Evolutionary conservation across 2,329 filamentous ascomycete genomes (phyloP).

Genomic region (Fusarium decemcellulare): DNA sequence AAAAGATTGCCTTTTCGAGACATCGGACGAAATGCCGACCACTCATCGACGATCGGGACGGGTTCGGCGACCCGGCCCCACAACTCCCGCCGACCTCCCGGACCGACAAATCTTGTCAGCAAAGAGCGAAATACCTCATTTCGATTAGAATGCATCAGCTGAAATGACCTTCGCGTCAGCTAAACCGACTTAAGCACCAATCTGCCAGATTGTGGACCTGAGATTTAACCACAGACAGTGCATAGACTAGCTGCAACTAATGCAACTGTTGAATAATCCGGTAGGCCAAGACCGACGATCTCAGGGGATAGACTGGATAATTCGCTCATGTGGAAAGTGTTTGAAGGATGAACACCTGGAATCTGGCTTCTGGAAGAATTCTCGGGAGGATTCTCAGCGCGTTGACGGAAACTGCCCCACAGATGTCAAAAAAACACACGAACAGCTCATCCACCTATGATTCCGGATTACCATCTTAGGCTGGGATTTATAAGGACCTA

Average conservation of each 20-base stretch:
- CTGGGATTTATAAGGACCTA: too few relatives aligned
- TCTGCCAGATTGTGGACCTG: not conserved
- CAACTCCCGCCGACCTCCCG: constrained; percentile 13
- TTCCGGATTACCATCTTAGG: too few relatives aligned
- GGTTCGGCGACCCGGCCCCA: constrained; percentile 26
- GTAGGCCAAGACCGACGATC: not conserved
- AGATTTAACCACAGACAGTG: not conserved
- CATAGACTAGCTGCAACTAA: not conserved
- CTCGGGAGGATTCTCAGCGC: too few relatives aligned
- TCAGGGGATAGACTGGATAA: not conserved
- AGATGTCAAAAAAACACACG: too few relatives aligned
- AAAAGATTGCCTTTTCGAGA: constrained; percentile 25
- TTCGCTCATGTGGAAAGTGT: too few relatives aligned
- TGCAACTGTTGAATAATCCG: not conserved
- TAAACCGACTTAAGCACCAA: too few relatives aligned
- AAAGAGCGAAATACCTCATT: not conserved
- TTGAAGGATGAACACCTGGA: too few relatives aligned
- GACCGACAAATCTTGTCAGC: not conserved
- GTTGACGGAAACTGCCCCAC: too few relatives aligned
- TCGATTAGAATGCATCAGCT: too few relatives aligned
- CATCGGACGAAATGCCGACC: constrained; percentile 5
- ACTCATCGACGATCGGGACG: constrained; percentile 23
- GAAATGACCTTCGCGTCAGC: too few relatives aligned
- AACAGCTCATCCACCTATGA: too few relatives aligned
- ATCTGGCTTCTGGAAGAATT: too few relatives aligned